Evolutionary conservation across 148 eudicot genomes (phyloP), one percentile per base, ranked within the genome.

Genomic region (Silene latifolia): DNA sequence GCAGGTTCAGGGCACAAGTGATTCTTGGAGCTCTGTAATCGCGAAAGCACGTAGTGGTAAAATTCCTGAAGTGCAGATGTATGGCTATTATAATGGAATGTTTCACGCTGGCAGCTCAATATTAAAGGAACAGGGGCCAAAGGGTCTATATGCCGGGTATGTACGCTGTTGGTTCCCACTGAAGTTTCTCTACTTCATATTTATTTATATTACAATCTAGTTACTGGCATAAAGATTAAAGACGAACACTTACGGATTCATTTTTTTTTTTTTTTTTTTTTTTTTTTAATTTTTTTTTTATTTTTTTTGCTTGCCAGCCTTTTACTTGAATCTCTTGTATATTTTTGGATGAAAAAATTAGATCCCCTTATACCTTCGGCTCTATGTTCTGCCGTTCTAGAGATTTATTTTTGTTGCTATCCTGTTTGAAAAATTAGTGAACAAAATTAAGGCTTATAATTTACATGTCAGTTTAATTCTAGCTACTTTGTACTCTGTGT

Each of bases 101-200:
- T 89, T 93, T 73, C 94, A 88, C 67, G 98, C 98, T 75, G 97
- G 97, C 74, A 80, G 92, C 75, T 93, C 94, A 74, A 93, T 93
- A 76, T 93, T 90, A 92, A 93, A 86, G 84, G 97, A 91, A 63
- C 97, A 93, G 70, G 97, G 98, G 17, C 74, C 82, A 58, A 87
- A 83, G 81, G 98, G 98, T 82, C 82, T 93, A 61, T 93, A 91
- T 82, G 88, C 94, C 1, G 98, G 98, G 98, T 93, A 89, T 67
- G 84, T 79, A 15, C 63, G 19, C 17, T 23, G 46, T 67, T 35
- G 60, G 23, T 54, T 54, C 54, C 65, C 20, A 47, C 21, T 70
- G 47, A 18, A 42, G 66, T 42, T 74, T 72, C 63, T 61, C 29
- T 25, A 72, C 58, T 60, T 67, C 59, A 21, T n/a, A 9, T 69